Evolutionary conservation across 176 grass and related monocot genomes (phyloP).

Genomic region (Carex pumila): DNA sequence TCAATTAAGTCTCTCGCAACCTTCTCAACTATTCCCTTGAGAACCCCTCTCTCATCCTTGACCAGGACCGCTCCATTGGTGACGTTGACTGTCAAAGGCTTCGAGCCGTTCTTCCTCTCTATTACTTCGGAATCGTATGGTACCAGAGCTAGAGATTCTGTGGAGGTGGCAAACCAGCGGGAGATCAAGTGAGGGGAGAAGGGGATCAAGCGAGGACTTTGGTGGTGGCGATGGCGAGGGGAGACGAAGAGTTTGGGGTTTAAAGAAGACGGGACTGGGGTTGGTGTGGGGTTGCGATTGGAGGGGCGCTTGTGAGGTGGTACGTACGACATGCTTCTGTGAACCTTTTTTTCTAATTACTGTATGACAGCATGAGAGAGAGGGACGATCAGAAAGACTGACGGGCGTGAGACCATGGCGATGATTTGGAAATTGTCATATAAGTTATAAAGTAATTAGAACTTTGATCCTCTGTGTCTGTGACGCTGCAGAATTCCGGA

Average conservation of each 20-base stretch:
- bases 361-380: no score
- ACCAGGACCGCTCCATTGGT: background rate
- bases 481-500: no score
- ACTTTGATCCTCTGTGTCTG: no score
- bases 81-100: constrained; percentile 19
- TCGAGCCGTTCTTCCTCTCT: constrained; percentile 1
- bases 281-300: constrained; percentile 12
- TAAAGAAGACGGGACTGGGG: constrained; percentile 8
- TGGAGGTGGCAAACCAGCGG: constrained; percentile 19
- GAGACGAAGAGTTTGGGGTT: background rate
- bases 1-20: constrained; percentile 11
- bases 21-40: constrained; percentile 19
- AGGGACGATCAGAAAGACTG: no score
- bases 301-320: constrained; percentile 37
- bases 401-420: no score
- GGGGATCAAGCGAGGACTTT: background rate
- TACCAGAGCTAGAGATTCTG: background rate
- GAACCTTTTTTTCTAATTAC: no score
- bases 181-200: constrained; percentile 16
- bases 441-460: no score
- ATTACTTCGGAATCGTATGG: constrained; percentile 5
- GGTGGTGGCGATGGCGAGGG: background rate
- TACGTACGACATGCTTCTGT: constrained; percentile 29
- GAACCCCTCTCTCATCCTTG: constrained; percentile 1
- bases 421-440: no score